Evolutionary conservation across 306 rosid genomes (phyloP).

Genomic region (Elaeagnus macrophylla): DNA sequence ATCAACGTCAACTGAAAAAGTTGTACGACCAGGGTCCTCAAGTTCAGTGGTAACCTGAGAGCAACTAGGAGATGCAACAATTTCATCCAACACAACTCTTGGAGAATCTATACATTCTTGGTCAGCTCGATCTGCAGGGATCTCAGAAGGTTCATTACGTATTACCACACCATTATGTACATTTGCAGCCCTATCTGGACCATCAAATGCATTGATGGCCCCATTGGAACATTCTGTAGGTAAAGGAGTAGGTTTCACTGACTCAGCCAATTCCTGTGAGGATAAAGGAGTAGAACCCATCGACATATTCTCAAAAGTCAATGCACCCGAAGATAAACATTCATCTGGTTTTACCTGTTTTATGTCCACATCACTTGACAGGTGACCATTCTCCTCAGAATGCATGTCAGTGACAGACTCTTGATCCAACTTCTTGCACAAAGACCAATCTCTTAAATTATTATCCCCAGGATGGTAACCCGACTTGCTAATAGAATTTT

Average conservation of each 20-base stretch:
- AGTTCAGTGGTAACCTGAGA: slow-evolving; percentile 56
- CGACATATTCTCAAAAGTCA: slow-evolving; percentile 21
- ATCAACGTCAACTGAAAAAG: slow-evolving; percentile 34
- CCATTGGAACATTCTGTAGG: slow-evolving; percentile 37
- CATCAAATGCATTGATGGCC: slow-evolving; percentile 31
- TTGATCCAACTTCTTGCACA: slow-evolving; percentile 25
- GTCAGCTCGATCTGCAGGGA: slow-evolving; percentile 32
- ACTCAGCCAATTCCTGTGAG: slow-evolving; percentile 18
- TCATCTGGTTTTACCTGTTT: slow-evolving; percentile 30
- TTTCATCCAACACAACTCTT: slow-evolving; percentile 31
- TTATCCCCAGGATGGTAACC: slow-evolving; percentile 26
- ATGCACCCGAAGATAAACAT: slow-evolving; percentile 21
- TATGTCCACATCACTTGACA: slow-evolving; percentile 30
- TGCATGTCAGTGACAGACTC: slow-evolving; percentile 23
- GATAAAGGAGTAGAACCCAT: slow-evolving; percentile 23
- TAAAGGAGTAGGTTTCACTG: slow-evolving; percentile 10
- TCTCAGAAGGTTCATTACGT: slow-evolving; percentile 34
- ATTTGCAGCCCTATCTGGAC: slow-evolving; percentile 45
- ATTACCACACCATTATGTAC: slow-evolving; percentile 42
- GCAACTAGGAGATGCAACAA: slow-evolving; percentile 42
- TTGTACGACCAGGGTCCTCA: slow-evolving; percentile 44
- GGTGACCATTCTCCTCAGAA: slow-evolving; percentile 37
- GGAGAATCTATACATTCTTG: slow-evolving; percentile 32
- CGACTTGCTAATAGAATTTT: slow-evolving; percentile 20
- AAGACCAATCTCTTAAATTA: slow-evolving; percentile 22